A percentile compares a stretch with the other conserved stretches of the same genome.
Conservation (phyloP, 345 rosid genomes). For the Bretschneidera sinensis region DNA sequence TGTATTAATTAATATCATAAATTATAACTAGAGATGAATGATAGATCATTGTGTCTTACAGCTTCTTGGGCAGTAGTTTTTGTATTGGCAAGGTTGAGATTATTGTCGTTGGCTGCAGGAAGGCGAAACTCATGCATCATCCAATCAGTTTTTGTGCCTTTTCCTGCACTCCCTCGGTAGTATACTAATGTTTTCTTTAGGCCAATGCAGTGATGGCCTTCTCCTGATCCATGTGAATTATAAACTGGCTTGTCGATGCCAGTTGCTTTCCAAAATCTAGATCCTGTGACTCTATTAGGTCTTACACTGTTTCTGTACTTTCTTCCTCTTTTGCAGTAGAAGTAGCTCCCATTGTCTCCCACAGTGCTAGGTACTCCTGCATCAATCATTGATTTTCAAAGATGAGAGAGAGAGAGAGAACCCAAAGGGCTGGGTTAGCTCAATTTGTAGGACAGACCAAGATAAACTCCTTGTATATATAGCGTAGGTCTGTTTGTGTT, state of each 20-base stretch:
- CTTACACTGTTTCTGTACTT: constrained; percentile 89
- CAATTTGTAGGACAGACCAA: no score
- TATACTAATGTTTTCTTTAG: constrained; percentile 90
- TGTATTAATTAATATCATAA: no score
- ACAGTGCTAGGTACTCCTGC: constrained; percentile 35
- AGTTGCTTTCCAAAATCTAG: constrained; percentile 98
- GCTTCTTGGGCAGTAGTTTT: constrained; percentile 43
- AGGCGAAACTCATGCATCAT: constrained; percentile 99
- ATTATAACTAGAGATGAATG: not conserved
- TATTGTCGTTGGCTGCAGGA: constrained; percentile 30
- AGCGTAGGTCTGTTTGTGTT: no score
- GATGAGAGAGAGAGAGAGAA: not conserved
- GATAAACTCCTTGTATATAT: no score
- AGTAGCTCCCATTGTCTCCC: constrained; percentile 69
- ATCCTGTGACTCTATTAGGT: constrained; percentile 89
- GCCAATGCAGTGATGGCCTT: constrained; percentile 53
- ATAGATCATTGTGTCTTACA: constrained; percentile 36
- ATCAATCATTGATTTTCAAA: not conserved
- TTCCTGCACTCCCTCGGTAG: constrained; percentile 84
- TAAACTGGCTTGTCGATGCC: constrained; percentile 84
- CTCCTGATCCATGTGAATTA: constrained; percentile 27
- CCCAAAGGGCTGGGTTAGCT: no score
- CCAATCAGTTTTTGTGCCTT: constrained; percentile 97
- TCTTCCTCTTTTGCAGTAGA: constrained; percentile 84
- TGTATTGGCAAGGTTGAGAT: constrained; percentile 6